Base-by-base conservation (phyloP, 345 rosid genomes). In the Populus pruinosa region DNA sequence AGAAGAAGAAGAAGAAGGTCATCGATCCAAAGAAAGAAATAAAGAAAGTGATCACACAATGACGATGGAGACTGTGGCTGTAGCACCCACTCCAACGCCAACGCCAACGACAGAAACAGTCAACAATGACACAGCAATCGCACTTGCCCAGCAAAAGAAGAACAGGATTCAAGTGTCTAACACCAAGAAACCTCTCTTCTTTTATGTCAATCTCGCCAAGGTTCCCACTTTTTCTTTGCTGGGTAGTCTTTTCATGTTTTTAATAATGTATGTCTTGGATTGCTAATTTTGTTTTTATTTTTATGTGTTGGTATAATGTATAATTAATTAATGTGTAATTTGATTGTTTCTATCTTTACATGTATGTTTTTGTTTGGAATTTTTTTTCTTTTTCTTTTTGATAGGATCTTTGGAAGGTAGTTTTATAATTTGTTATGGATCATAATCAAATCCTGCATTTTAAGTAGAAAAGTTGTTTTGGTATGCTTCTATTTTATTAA, bases 151-250 rank as follows among this genome's bases (percentile, higher is more conserved):
- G 43, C 85, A 78, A 25, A 82, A 82, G 79, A 82, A 82, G 77
- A 82, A 78, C 69, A 64, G 79, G 70, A 82, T 82, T 70, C 85
- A 82, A 78, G 85, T 78, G 2, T 82, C 85, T 8, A 82, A 82
- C 71, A 82, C 85, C 36, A 82, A 82, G 77, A 82, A 82, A 44
- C 85, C 85, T 0, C 85, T 82, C 66, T 82, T 78, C 79, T 82
- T 82, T 62, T 78, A 82, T 74, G 85, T 82, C 39, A 78, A 82
- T 78, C 85, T 82, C 14, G 85, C 85, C 23, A 82, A 82, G 85
- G 85, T 78, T n/a, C 23, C 12, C 11, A 17, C 49, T 14, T 25
- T 47, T 67, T 36, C 64, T 33, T n/a, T 21, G 9, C 27, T 72
- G 75, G n/a, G 47, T 36, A 2, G 17, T 55, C 39, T 29, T 21